A percentile compares a stretch with the other conserved stretches of the same genome.
These are phyloP conservation scores for Coemansia sp. DNA, from an alignment of 192 early-diverging fungal species.

Conservation along the genomic window DNA sequence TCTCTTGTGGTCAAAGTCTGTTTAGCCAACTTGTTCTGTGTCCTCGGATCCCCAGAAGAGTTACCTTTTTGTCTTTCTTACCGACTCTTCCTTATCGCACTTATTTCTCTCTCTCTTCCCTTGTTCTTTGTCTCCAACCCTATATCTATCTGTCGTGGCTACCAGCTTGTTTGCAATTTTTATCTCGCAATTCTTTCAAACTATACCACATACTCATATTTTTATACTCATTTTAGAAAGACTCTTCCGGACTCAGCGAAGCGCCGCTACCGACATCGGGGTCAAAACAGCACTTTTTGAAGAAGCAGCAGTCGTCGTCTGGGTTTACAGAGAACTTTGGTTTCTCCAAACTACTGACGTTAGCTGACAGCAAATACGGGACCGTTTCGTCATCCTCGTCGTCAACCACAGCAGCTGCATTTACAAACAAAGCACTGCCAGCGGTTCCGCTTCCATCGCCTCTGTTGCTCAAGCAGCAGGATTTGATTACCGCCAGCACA, in stretches of 20 bases:
- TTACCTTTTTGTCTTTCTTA: background rate
- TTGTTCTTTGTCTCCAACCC: background rate
- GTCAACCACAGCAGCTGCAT: constrained; percentile 10
- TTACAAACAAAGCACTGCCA: constrained; percentile 41
- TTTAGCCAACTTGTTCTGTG: no score
- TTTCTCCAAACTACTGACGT: constrained; percentile 33
- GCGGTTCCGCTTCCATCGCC: constrained; percentile 19
- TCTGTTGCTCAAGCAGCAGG: background rate
- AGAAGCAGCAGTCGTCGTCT: constrained; percentile 51
- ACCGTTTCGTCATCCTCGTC: constrained; percentile 9
- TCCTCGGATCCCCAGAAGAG: no score
- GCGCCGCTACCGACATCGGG: constrained; percentile 2
- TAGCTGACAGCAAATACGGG: constrained; percentile 32
- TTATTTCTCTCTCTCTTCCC: background rate
- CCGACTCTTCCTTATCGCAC: background rate
- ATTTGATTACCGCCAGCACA: no score
- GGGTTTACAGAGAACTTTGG: constrained; percentile 46
- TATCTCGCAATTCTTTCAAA: background rate
- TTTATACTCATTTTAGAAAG: constrained; percentile 24
- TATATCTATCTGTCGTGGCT: background rate
- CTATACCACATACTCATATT: background rate
- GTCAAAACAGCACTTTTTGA: constrained; percentile 27
- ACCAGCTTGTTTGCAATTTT: background rate
- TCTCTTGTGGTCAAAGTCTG: no score
- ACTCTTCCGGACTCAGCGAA: constrained; percentile 12